Base-by-base conservation (phyloP, 2,329 filamentous ascomycete genomes). In the Fusarium continuum region DNA sequence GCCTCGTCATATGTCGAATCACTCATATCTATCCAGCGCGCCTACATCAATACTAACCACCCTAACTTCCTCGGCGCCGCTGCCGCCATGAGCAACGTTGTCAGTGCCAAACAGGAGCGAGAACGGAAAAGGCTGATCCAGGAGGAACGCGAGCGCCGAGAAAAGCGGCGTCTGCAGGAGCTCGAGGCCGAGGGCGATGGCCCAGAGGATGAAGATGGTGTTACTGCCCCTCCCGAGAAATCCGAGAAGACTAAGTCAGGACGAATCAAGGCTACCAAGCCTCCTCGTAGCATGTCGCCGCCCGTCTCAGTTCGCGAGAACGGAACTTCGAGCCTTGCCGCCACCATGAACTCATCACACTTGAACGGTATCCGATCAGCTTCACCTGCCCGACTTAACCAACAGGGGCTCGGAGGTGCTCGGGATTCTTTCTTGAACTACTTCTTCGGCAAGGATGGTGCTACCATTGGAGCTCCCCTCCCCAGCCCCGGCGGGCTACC, bases 1-100 rank as follows among this genome's bases (percentile, higher is more conserved):
- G 88, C 91, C 53, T 96, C 94, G 3, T 85, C 80, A 47, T 99
- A 99, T 69, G 95, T 99, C 36, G 95, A 97, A 77, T 98, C 94
- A 34, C 83, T 99, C 61, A 99, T 99, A 67, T 91, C 95, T 22
- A 99, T 99, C 59, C 95, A 99, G 78, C 87, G 95, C 67, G 95
- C 95, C 17, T 99, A 99, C 78, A 98, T 99, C 80, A 99, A 99
- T 81, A 99, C 95, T 35, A 99, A 99, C 73, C 95, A 99, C 75
- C 95, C 95, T 43, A 99, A 99, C 78, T 99, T 99, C 81, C 86
- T 98, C 14, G 95, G 95, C 38, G 95, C 95, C 14, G 94, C 95
- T 19, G 94, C 93, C 29, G 95, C 95, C 62, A 99, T 99, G 95
- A 94, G 92, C 67, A 93, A 95, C 41, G 94, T 99, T 40, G 96